phyloP scores from a whole-genome alignment of 2,329 filamentous ascomycete species.

The Claviceps digitariae region DNA sequence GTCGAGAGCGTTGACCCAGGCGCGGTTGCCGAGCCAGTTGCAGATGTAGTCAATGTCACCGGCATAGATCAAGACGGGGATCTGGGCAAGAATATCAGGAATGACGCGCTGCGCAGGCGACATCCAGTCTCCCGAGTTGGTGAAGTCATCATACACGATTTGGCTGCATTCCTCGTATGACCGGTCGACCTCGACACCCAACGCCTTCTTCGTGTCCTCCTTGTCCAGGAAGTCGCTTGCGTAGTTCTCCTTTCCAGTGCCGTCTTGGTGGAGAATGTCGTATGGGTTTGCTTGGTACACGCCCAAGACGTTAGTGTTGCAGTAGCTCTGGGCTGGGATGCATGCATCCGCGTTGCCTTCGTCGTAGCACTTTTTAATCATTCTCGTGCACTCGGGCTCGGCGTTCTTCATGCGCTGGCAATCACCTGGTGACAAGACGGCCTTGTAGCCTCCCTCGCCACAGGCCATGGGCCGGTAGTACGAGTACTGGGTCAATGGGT shows the following conservation, averaged over 20 bases:
- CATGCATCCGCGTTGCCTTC: slow-evolving; percentile 81
- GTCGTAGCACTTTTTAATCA: slow-evolving; percentile 86
- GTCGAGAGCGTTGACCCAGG: slow-evolving; percentile 84
- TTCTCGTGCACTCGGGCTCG: slow-evolving; percentile 71
- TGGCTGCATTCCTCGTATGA: slow-evolving; percentile 88
- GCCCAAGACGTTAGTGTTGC: slow-evolving; percentile 86
- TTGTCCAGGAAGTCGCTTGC: slow-evolving; percentile 77
- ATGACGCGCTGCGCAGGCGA: slow-evolving; percentile 87
- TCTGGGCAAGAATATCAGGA: slow-evolving; percentile 71
- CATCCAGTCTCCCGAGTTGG: slow-evolving; percentile 84
- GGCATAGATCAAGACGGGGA: slow-evolving; percentile 88
- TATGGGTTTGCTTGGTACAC: slow-evolving; percentile 94
- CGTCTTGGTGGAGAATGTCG: slow-evolving; percentile 80
- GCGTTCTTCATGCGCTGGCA: slow-evolving; percentile 87
- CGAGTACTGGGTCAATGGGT: slow-evolving; percentile 81
- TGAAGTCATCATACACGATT: slow-evolving; percentile 94
- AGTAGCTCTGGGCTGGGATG: slow-evolving; percentile 88
- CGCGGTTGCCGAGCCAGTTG: slow-evolving; percentile 98
- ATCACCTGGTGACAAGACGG: slow-evolving; percentile 62
- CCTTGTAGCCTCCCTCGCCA: slow-evolving; percentile 81
- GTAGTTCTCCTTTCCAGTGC: slow-evolving; percentile 83
- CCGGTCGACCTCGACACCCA: slow-evolving; percentile 74
- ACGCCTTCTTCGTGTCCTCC: slow-evolving; percentile 63
- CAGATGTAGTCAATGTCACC: slow-evolving; percentile 79
- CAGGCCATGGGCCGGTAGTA: slow-evolving; percentile 97